These are phyloP conservation scores for Andrographis paniculata DNA, from an alignment of 305 asterid genomes.

Conservation along the genomic window DNA sequence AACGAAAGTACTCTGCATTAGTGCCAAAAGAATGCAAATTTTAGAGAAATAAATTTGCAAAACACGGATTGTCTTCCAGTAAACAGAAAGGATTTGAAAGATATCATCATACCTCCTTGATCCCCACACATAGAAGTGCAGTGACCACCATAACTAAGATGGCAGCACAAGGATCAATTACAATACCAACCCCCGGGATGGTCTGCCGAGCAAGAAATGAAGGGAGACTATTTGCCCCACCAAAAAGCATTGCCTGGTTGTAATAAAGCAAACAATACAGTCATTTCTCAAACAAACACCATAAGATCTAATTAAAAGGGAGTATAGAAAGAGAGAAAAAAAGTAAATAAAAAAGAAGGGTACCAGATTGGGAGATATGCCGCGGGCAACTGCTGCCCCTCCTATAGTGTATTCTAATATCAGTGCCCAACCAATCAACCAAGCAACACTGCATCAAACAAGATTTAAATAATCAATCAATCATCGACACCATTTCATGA, in stretches of 20 bases:
- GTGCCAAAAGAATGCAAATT: conserved; percentile 10
- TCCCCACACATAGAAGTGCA: conserved; percentile 77
- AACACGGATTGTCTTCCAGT: background rate
- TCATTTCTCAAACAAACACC: conserved; percentile 4
- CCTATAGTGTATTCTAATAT: conserved; percentile 92
- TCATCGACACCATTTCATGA: background rate
- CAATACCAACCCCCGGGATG: conserved; percentile 56
- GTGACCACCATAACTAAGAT: conserved; percentile 59
- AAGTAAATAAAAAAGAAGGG: conserved; percentile 11
- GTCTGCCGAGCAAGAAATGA: conserved; percentile 66
- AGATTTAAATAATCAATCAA: background rate
- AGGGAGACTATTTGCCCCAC: conserved; percentile 82
- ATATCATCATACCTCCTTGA: conserved; percentile 97
- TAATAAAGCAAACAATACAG: conserved; percentile 13
- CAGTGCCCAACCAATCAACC: conserved; percentile 92
- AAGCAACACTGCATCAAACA: conserved; percentile 54
- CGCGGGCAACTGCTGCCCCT: conserved; percentile 96
- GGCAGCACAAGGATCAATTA: conserved; percentile 90
- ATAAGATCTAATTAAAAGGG: background rate
- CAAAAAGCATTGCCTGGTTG: conserved; percentile 75
- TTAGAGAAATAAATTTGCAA: conserved; percentile 1
- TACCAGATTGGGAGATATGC: conserved; percentile 90
- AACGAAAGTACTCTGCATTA: conserved; percentile 66
- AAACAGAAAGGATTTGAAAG: conserved; percentile 15
- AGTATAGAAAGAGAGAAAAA: background rate